Base-by-base conservation (phyloP, 2,329 filamentous ascomycete genomes). In the Dothideomycetes sp. region DNA sequence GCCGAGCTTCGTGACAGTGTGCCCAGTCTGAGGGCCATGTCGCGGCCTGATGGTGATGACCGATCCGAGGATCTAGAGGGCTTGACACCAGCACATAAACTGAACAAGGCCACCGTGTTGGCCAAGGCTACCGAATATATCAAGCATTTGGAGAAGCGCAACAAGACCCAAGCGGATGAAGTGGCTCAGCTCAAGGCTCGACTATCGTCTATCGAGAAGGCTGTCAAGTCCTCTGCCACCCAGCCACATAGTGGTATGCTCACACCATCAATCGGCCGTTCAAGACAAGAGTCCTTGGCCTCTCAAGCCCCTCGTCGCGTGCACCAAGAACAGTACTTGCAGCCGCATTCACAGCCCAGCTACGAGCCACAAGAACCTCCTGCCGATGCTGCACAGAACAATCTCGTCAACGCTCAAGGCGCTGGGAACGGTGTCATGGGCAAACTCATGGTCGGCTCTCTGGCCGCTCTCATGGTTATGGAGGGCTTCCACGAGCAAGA, bases 111-210 rank as follows among this genome's bases (percentile, higher is more conserved):
- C n/a, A 95, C 88, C 2, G 86, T 96, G 36, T 66, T 96, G 30
- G 88, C 85, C 49, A 96, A 96, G 61, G 89, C 89, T 2, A 95
- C 89, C 5, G 89, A 96, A 59, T 96, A 96, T 53, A 96, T 96
- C 50, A 77, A 81, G 25, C 88, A 96, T 62, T 67, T 96, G 2
- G 89, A 96, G 61, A 93, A 93, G 65, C 79, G 87, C 10, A 94
- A 94, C 53, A 83, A 79, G 49, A 78, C 83, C 5, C 67, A 95
- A 8, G 68, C 80, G 38, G 85, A 94, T 32, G 87, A 96, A 58
- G 88, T 94, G 55, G 71, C 67, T 20, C 75, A 75, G 11, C 76
- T 94, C 65, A 88, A 89, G 59, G 77, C 78, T 32, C 77, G 85
- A 20, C 75, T 95, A 25, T 59, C 65, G 20, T 60, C 61, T 32